Base-by-base conservation (phyloP, 805 yeast species). In the Yarrowia keelungensis region DNA sequence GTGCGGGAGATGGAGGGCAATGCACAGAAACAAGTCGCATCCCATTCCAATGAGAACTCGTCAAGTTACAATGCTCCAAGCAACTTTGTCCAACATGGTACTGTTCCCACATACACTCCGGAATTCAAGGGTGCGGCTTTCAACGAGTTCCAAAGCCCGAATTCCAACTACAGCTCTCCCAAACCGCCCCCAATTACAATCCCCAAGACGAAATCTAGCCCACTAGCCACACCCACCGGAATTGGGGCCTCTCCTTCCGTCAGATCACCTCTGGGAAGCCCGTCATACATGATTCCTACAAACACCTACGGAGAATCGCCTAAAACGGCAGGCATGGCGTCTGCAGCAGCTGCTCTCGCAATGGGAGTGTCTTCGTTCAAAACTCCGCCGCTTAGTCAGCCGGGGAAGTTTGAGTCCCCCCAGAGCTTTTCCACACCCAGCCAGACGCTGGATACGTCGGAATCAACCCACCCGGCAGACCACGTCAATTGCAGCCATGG, bases 401-500 rank as follows among this genome's bases (percentile, higher is more conserved):
- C 16, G 11, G 32, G 38, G 12, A 16, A 22, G 8, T 56, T 56
- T 16, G 56, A 26, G 26, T 36, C 56, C 10, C 54, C 54, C 3
- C 42, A 35, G n/a, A 32, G 11, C 5, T 42, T 56, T 42, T 26
- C 64, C 2, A 42, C 64, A 7, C 49, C 47, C 2, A n/a, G 41
- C 10, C 49, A 42, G 32, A 14, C n/a, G 0, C n/a, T 54, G 14
- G 49, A 56, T 26, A 41, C 39, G 39, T 9, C 10, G 39, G 10
- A 38, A 5, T 38, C 5, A 14, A 59, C 64, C 2, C 49, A 43
- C 5, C 65, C 51, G 3, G 65, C 50, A 2, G 65, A 59, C n/a
- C 62, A 56, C 47, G 62, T 41, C 12, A 22, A 56, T 47, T 56
- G 62, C 11, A 15, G 26, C 9, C 62, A 56, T n/a, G 62, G 62